Conservation (phyloP, 129 eudicot genomes). For the Apium graveolens region DNA sequence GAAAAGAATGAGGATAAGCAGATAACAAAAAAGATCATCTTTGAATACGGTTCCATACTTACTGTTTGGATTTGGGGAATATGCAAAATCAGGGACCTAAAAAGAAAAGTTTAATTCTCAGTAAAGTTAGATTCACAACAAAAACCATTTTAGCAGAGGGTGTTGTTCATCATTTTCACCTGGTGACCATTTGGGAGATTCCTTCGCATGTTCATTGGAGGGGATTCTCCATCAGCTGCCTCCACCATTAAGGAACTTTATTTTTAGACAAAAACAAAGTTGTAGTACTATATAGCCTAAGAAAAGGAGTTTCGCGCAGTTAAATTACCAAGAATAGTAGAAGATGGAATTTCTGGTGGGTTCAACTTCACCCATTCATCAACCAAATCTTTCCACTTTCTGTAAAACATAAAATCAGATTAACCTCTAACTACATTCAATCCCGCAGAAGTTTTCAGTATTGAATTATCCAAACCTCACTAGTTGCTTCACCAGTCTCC, state of each 20-base stretch:
- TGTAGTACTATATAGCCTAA: constrained; percentile 10
- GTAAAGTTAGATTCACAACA: constrained; percentile 9
- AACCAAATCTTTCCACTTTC: constrained; percentile 92
- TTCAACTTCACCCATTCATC: constrained; percentile 90
- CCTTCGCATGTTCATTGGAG: constrained; percentile 41
- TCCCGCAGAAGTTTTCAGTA: constrained; percentile 7
- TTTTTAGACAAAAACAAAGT: constrained; percentile 13
- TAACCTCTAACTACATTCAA: constrained; percentile 1
- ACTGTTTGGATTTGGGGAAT: constrained; percentile 81
- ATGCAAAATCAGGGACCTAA: constrained; percentile 87
- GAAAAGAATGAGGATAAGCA: constrained; percentile 7
- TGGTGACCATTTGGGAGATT: constrained; percentile 51
- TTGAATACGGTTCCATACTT: constrained; percentile 31
- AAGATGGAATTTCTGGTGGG: constrained; percentile 31
- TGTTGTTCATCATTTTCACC: constrained; percentile 27
- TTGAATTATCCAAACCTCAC: constrained; percentile 47
- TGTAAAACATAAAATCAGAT: constrained; percentile 23
- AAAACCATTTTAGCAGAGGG: neutral
- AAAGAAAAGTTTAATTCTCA: constrained; percentile 12
- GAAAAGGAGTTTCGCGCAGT: neutral
- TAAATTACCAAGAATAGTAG: constrained; percentile 51
- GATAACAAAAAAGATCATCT: constrained; percentile 14
- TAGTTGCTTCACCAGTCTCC: constrained; percentile 63
- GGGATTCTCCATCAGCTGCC: constrained; percentile 78
- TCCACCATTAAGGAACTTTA: constrained; percentile 20